A percentile compares a stretch with the other conserved stretches of the same genome.
These are phyloP conservation scores for Hemisphaericaspora xylofermentans DNA, from an alignment of 1,139 yeast species.

Conservation along the genomic window DNA sequence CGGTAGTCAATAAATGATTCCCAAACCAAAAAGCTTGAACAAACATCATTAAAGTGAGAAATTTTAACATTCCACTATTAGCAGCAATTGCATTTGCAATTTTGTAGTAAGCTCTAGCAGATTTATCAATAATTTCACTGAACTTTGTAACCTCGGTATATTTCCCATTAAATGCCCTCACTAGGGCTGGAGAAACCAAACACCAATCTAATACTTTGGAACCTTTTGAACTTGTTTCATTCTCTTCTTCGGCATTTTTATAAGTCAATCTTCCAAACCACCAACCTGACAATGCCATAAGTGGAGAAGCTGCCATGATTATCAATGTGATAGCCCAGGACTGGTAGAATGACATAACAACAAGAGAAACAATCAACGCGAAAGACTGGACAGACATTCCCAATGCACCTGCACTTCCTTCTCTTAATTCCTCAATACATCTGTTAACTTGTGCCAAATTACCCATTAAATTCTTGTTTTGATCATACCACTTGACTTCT, in stretches of 20 bases:
- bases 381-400: constrained; percentile 56
- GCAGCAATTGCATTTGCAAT: constrained; percentile 51
- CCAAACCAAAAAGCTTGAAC: constrained; percentile 95
- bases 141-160: constrained; percentile 50
- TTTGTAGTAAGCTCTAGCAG: constrained; percentile 49
- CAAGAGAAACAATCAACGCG: constrained; percentile 53
- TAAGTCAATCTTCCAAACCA: constrained; percentile 54
- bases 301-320: constrained; percentile 68
- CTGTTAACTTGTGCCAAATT: constrained; percentile 64
- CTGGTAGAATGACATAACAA: constrained; percentile 67
- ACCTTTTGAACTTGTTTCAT: constrained; percentile 52
- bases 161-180: constrained; percentile 64
- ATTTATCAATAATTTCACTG: constrained; percentile 31
- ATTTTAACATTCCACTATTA: constrained; percentile 58
- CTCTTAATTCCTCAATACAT: constrained; percentile 74
- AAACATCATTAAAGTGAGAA: constrained; percentile 68
- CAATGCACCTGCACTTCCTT: constrained; percentile 66
- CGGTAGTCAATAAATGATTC: constrained; percentile 54
- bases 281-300: constrained; percentile 52
- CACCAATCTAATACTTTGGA: constrained; percentile 73
- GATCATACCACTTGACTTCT: constrained; percentile 61
- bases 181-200: constrained; percentile 55
- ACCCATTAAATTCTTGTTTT: constrained; percentile 54
- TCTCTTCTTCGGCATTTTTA: constrained; percentile 55
- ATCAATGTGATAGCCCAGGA: constrained; percentile 86